Evolutionary conservation across 1,139 yeast species (phyloP), one percentile per base, ranked within the genome.

Genomic region (Yamadazyma epiphylla): DNA sequence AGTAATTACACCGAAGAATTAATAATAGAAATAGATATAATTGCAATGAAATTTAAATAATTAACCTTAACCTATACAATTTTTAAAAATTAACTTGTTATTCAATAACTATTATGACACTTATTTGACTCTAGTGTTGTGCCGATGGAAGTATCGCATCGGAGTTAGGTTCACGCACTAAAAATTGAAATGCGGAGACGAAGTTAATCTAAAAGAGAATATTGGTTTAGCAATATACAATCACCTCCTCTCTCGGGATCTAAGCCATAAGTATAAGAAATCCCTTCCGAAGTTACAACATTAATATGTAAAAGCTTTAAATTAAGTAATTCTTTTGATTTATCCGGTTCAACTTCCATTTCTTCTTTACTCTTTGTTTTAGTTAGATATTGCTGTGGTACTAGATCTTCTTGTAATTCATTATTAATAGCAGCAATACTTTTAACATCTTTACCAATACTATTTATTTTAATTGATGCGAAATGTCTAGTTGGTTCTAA

Each of bases 221-320:
- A 80, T 51, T 85, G 95, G 39, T 80, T 77, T 30, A 86, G 61
- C 33, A 87, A 60, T 24, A 83, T 78, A 57, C 98, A 89, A 21
- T 91, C 97, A 4, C 97, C 97, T 2, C 97, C 97, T 34, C 91
- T 62, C 39, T 81, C 94, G 0, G 94, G 81, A 49, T 89, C 95
- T 36, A 91, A 65, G 0, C 88, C 87, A 54, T 86, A 91, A 34
- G 82, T 88, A 53, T 84, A 87, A 47, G 85, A 83, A 40, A 74
- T 73, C 0, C 98, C 98, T 37, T 86, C 95, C 0, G 94, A 77
- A 0, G 96, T 86, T 4, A 88, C 83, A 13, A 89, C 96, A 45
- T 80, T 70, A 3, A 85, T 79, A 43, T 80, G 81, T 15, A 84
- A 64, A 27, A 80, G 59, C 23, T 64, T 70, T 42, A 76, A 62